phyloP scores from a whole-genome alignment of 2,329 filamentous ascomycete genomes.

The Raffaelea deltoideospora region DNA sequence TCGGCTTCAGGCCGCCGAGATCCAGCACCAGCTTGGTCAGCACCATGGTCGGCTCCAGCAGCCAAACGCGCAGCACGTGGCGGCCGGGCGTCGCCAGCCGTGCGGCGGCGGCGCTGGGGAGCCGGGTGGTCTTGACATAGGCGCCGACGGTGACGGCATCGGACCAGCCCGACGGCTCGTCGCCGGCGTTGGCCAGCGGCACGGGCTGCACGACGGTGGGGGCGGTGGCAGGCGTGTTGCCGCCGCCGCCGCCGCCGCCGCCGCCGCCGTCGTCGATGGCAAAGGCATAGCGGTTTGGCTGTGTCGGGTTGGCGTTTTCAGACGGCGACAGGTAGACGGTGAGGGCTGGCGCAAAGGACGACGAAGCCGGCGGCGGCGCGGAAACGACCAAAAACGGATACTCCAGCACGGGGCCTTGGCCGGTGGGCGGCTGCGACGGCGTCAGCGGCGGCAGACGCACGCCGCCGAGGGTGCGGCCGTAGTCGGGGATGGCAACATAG shows the following conservation, averaged over 20 bases:
- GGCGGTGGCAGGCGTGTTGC: too few relatives aligned
- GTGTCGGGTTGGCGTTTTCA: conserved; percentile 30
- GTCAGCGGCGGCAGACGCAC: conserved; percentile 41
- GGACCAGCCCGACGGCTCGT: conserved; percentile 26
- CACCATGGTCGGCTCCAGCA: conserved; percentile 33
- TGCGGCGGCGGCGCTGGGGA: conserved; percentile 30
- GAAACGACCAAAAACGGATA: too few relatives aligned
- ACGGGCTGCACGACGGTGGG: conserved; percentile 25
- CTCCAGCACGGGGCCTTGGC: too few relatives aligned
- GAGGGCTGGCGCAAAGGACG: too few relatives aligned
- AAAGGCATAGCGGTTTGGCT: conserved; percentile 28
- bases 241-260: too few relatives aligned
- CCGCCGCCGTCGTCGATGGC: conserved; percentile 13
- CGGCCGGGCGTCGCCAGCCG: conserved; percentile 23
- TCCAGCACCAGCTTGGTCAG: conserved; percentile 42
- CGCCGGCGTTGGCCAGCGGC: conserved; percentile 22
- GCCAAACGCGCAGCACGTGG: conserved; percentile 36
- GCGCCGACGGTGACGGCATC: conserved; percentile 27
- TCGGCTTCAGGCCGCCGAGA: conserved; percentile 35
- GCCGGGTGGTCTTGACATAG: conserved; percentile 28
- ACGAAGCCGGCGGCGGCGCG: too few relatives aligned
- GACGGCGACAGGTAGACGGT: too few relatives aligned
- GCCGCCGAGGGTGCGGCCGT: conserved; percentile 43
- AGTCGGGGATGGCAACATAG: conserved; percentile 36
- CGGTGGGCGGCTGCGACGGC: too few relatives aligned